These are phyloP conservation scores for Trametes sp. DNA, from an alignment of 1,284 basidiomycete species.

Conservation along the genomic window DNA sequence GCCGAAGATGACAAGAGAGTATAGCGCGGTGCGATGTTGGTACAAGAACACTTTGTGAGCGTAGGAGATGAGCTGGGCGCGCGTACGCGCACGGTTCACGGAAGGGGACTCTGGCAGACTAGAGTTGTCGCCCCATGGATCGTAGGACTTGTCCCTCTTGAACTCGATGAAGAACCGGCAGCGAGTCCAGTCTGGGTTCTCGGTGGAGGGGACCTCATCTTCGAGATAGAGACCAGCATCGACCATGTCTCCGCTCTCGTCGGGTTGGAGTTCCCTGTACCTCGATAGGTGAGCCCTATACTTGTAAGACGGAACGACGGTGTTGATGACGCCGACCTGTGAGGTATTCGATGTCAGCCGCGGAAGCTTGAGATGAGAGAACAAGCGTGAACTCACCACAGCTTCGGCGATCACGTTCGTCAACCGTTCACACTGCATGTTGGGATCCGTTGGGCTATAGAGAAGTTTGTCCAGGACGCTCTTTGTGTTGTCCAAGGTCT, in stretches of 20 bases:
- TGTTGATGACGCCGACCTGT: too few relatives aligned
- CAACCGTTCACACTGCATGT: too few relatives aligned
- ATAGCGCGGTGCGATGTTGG: slow-evolving; percentile 5
- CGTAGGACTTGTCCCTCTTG: slow-evolving; percentile 4
- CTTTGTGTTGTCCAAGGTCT: too few relatives aligned
- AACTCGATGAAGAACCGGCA: slow-evolving; percentile 4
- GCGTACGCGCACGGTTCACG: too few relatives aligned
- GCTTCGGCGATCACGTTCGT: too few relatives aligned
- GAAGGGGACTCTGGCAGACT: too few relatives aligned
- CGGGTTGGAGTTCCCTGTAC: neutral
- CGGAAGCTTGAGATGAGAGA: too few relatives aligned
- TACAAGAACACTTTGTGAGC: slow-evolving; percentile 3
- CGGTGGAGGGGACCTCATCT: neutral
- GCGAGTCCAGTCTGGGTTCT: neutral
- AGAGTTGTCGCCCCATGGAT: slow-evolving; percentile 20
- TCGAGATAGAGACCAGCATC: neutral
- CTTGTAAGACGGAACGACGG: too few relatives aligned
- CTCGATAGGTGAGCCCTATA: neutral
- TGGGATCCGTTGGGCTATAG: too few relatives aligned
- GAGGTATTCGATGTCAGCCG: too few relatives aligned
- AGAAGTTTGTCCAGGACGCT: neutral
- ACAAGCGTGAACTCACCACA: too few relatives aligned
- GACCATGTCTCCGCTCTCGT: neutral
- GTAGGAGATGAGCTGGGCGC: slow-evolving; percentile 6
- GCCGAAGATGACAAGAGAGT: slow-evolving; percentile 3